Evolutionary conservation across 257 asterid genomes (phyloP).

Genomic region (Nicotiana tomentosiformis): DNA sequence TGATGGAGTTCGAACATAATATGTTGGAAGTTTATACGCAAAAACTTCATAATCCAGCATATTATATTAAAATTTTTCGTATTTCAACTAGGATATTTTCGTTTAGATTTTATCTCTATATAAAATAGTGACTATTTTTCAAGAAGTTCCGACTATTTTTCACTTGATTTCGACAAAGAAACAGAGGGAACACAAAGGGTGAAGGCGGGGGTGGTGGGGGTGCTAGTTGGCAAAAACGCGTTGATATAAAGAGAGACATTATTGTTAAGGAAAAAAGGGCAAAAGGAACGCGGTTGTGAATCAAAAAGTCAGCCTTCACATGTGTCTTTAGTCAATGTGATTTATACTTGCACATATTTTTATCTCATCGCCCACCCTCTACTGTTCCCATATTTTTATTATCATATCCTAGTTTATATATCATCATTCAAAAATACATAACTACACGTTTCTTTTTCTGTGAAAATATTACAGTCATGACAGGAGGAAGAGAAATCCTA

Average conservation of each 20-base stretch:
- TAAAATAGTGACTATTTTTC: too few species aligned
- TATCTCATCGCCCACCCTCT: neutral
- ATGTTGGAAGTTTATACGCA: too few species aligned
- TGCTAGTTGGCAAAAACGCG: neutral
- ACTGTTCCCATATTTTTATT: neutral
- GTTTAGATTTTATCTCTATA: too few species aligned
- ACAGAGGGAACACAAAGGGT: neutral
- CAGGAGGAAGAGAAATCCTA: constrained; percentile 64
- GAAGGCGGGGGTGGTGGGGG: neutral
- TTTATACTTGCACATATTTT: neutral
- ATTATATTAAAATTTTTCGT: too few species aligned
- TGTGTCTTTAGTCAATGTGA: neutral
- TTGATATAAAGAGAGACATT: neutral
- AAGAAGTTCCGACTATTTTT: too few species aligned
- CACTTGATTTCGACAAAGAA: neutral
- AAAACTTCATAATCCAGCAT: too few species aligned
- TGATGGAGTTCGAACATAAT: too few species aligned
- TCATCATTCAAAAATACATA: neutral
- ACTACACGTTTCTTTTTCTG: neutral
- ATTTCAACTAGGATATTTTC: too few species aligned
- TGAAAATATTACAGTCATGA: constrained; percentile 30
- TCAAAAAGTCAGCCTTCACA: constrained; percentile 5
- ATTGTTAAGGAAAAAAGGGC: neutral
- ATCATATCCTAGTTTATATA: neutral
- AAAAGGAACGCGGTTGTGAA: constrained; percentile 4